phyloP scores from a whole-genome alignment of 2,329 filamentous ascomycete species.

The Cladosporium sphaerospermum region DNA sequence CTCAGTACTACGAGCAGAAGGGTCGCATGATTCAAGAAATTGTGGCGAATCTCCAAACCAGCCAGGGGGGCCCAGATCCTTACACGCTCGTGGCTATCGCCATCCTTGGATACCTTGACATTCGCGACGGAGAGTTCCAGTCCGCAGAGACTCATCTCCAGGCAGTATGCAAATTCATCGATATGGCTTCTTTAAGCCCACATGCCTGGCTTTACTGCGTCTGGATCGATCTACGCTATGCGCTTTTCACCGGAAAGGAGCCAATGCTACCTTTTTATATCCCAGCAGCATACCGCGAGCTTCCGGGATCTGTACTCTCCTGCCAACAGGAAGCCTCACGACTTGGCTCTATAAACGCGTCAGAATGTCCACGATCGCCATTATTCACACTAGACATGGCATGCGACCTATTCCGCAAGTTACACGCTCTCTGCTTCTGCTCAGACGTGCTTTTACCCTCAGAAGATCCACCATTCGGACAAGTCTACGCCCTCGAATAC shows the following conservation, averaged over 20 bases:
- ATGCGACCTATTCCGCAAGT: background rate
- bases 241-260: background rate
- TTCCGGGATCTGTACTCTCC: background rate
- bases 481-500: constrained; percentile 2
- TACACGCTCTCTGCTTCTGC: background rate
- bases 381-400: background rate
- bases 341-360: background rate
- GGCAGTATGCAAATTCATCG: background rate
- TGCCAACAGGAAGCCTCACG: background rate
- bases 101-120: constrained; percentile 1
- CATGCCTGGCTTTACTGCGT: constrained; percentile 4
- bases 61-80: background rate
- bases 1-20: background rate
- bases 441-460: background rate
- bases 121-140: background rate
- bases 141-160: background rate
- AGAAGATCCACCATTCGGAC: background rate
- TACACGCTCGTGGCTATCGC: background rate
- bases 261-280: constrained; percentile 1
- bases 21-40: background rate
- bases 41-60: background rate
- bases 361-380: background rate
- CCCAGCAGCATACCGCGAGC: background rate
- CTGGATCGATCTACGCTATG: constrained; percentile 1
- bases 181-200: background rate